Evolutionary conservation across 2,329 filamentous ascomycete genomes (phyloP).

Genomic region (Scleromitrula shiraiana): DNA sequence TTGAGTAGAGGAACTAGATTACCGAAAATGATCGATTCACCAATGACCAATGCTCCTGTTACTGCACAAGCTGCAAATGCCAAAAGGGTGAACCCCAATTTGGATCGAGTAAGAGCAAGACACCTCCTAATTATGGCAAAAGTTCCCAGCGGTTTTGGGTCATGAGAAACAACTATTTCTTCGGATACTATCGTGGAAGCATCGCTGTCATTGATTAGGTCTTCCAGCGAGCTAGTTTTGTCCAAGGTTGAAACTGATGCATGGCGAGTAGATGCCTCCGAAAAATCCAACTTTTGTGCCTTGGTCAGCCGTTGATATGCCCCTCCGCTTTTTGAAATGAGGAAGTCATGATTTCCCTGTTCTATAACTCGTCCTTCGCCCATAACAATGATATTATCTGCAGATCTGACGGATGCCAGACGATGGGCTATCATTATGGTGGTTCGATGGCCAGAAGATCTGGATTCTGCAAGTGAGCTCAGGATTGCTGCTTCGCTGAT

Average conservation of each 20-base stretch:
- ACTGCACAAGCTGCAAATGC: constrained; percentile 31
- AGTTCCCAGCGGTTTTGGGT: constrained; percentile 3
- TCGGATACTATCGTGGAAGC: neutral
- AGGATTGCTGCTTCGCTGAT: constrained; percentile 49
- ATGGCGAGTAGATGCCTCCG: neutral
- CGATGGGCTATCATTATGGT: constrained; percentile 36
- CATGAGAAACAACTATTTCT: neutral
- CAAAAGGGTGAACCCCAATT: constrained; percentile 29
- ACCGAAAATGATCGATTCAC: constrained; percentile 49
- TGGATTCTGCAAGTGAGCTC: constrained; percentile 27
- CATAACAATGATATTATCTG: constrained; percentile 36
- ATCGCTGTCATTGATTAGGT: too few species aligned
- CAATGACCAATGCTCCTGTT: constrained; percentile 40
- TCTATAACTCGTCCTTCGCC: constrained; percentile 32
- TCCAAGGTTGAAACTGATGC: too few species aligned
- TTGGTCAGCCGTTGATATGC: constrained; percentile 36
- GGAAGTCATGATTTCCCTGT: constrained; percentile 31
- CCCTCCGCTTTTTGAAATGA: constrained; percentile 34
- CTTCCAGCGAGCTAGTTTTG: too few species aligned
- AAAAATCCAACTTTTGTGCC: constrained; percentile 12
- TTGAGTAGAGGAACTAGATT: constrained; percentile 44
- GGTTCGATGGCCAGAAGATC: constrained; percentile 28
- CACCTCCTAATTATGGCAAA: constrained; percentile 21
- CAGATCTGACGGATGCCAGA: constrained; percentile 33
- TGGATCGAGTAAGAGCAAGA: constrained; percentile 30